A percentile compares a stretch with the other conserved stretches of the same genome.
Evolutionary conservation across 139 green algal genomes (phyloP).

Genomic region (Pleodorina starrii): DNA sequence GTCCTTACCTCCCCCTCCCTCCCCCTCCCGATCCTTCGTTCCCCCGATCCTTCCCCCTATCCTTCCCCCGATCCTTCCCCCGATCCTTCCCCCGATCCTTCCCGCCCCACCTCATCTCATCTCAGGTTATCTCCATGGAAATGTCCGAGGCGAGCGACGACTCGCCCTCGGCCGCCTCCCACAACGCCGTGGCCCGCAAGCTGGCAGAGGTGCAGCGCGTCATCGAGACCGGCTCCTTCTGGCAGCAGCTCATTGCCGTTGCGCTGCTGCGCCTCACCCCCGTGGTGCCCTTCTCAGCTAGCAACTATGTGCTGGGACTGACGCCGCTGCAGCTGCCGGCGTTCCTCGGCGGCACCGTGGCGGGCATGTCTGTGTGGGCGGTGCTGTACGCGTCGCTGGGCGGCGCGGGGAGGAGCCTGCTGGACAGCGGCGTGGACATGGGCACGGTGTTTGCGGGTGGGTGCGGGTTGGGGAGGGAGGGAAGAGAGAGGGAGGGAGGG

Average conservation of each 20-base stretch:
- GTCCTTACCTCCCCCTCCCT: not conserved
- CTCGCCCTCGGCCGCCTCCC: not conserved
- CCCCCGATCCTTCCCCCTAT: not conserved
- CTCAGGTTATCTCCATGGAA: conserved; percentile 57
- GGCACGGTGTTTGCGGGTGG: conserved; percentile 69
- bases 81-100: not conserved
- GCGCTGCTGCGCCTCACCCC: conserved; percentile 85
- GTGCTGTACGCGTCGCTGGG: conserved; percentile 84
- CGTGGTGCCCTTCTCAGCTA: conserved; percentile 80
- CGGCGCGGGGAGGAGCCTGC: conserved; percentile 72
- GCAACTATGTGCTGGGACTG: conserved; percentile 90
- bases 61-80: not conserved
- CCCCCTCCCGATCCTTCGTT: not conserved
- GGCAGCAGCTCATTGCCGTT: conserved; percentile 81
- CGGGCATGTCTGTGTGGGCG: conserved; percentile 82
- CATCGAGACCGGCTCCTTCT: conserved; percentile 80
- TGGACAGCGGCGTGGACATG: conserved; percentile 71
- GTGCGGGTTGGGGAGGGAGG: not conserved
- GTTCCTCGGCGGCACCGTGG: conserved; percentile 77
- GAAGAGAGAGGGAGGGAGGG: too few relatives aligned
- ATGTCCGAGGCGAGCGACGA: conserved; percentile 23
- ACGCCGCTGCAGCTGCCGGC: conserved; percentile 78
- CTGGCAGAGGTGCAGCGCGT: conserved; percentile 56
- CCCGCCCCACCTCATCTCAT: too few relatives aligned
- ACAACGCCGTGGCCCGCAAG: conserved; percentile 49